These are phyloP conservation scores for Cnidoscolus chayamansa DNA, from an alignment of 441 rosid genomes.

Conservation along the genomic window DNA sequence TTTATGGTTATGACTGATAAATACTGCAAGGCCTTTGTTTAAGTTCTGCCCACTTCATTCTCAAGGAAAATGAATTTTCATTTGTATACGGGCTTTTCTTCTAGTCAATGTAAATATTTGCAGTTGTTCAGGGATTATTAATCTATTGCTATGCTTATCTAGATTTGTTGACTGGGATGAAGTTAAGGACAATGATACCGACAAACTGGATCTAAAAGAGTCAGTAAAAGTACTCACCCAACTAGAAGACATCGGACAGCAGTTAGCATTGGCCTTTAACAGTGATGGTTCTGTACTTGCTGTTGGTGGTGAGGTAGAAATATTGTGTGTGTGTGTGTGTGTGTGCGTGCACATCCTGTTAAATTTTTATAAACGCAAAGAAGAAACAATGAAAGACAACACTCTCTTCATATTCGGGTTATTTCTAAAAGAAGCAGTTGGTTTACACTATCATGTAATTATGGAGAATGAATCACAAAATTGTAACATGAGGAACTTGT, in stretches of 20 bases:
- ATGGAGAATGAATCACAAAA: neutral
- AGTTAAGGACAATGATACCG: conserved; percentile 35
- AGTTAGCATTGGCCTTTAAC: conserved; percentile 64
- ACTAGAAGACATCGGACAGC: conserved; percentile 69
- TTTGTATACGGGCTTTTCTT: neutral
- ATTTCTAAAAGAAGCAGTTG: neutral
- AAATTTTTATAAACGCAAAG: too few relatives aligned
- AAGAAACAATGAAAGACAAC: neutral
- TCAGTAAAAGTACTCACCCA: conserved; percentile 52
- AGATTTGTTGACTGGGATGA: conserved; percentile 76
- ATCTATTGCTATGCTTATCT: conserved; percentile 16
- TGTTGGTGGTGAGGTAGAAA: conserved; percentile 76
- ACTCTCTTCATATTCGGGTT: neutral
- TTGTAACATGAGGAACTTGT: neutral
- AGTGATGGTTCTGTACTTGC: conserved; percentile 65
- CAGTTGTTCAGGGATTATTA: neutral
- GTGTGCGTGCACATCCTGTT: neutral
- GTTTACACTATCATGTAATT: neutral
- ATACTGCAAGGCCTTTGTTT: neutral
- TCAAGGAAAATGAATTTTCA: neutral
- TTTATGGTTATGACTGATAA: neutral
- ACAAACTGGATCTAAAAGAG: conserved; percentile 40
- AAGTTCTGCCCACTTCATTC: neutral
- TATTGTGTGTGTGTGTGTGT: conserved; percentile 4
- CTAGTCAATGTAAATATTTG: neutral